Percentiles rank a stretch among this genome's conserved stretches.
phyloP scores from a whole-genome alignment of 2,329 filamentous ascomycete species.

The Magnaporthales sp. region DNA sequence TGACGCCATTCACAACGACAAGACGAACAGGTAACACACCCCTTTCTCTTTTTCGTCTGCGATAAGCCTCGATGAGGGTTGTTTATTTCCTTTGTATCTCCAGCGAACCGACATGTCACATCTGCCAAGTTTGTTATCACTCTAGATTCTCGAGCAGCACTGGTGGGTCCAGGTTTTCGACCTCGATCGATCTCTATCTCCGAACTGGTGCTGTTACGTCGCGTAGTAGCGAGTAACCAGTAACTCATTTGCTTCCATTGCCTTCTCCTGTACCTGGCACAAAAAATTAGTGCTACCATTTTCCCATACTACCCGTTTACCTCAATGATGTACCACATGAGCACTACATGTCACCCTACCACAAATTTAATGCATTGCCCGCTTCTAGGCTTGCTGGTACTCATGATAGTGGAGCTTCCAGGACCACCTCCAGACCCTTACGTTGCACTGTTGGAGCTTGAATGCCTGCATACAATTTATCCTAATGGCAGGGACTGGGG shows the following conservation, averaged over 20 bases:
- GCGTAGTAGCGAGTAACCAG: neutral
- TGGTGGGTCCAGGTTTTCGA: neutral
- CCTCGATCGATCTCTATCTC: neutral
- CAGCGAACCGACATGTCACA: neutral
- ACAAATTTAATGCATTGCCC: neutral
- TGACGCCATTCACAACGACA: neutral
- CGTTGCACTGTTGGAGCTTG: neutral
- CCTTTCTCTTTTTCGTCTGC: neutral
- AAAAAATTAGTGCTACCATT: neutral
- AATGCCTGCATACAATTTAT: neutral
- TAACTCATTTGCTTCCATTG: neutral
- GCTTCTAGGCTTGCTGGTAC: neutral
- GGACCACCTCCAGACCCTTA: neutral
- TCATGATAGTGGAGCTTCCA: neutral
- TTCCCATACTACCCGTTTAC: neutral
- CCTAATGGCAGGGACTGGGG: neutral
- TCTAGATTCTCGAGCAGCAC: neutral
- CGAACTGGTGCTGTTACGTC: neutral
- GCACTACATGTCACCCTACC: neutral
- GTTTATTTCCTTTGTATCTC: neutral
- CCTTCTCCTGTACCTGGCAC: neutral
- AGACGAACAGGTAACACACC: neutral
- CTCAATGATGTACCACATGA: neutral
- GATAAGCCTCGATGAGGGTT: neutral
- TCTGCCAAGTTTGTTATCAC: neutral